A percentile compares a stretch with the other conserved stretches of the same genome.
Conservation (phyloP, 2,329 filamentous ascomycete genomes). For the Aspergillus intermedius region DNA sequence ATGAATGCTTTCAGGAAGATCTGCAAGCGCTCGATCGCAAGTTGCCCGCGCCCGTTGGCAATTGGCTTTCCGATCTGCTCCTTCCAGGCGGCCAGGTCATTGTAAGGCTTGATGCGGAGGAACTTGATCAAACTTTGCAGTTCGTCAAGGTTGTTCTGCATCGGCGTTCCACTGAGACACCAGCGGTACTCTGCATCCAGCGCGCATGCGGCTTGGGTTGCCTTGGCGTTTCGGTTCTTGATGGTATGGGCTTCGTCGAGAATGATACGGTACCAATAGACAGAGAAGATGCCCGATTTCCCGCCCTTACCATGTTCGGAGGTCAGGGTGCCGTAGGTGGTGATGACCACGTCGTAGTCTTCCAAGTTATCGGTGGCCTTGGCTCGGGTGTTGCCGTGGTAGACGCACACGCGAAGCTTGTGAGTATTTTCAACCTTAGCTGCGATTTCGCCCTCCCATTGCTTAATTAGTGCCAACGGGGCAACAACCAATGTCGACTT, state of each 20-base stretch:
- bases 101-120: slow-evolving; percentile 83
- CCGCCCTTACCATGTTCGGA: slow-evolving; percentile 71
- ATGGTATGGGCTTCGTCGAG: slow-evolving; percentile 96
- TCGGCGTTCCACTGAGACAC: slow-evolving; percentile 92
- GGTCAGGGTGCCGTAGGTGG: slow-evolving; percentile 90
- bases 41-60: slow-evolving; percentile 80
- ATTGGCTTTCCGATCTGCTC: slow-evolving; percentile 83
- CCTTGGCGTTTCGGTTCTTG: slow-evolving; percentile 96
- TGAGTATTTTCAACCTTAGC: slow-evolving; percentile 68
- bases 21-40: slow-evolving; percentile 82
- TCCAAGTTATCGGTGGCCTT: slow-evolving; percentile 71
- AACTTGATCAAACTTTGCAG: slow-evolving; percentile 91
- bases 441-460: slow-evolving; percentile 92
- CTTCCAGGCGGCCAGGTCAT: slow-evolving; percentile 80
- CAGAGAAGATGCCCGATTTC: slow-evolving; percentile 77
- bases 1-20: slow-evolving; percentile 86
- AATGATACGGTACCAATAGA: slow-evolving; percentile 93
- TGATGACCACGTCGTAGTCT: slow-evolving; percentile 89
- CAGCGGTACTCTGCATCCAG: slow-evolving; percentile 82
- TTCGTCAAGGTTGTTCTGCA: slow-evolving; percentile 98
- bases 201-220: slow-evolving; percentile 84
- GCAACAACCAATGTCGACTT: slow-evolving; percentile 87
- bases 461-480: slow-evolving; percentile 86
- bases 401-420: slow-evolving; percentile 72
- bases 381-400: slow-evolving; percentile 80